A percentile compares a stretch with the other conserved stretches of the same genome.
These are phyloP conservation scores for Capsicum pubescens DNA, from an alignment of 257 asterid species.

Conservation along the genomic window DNA sequence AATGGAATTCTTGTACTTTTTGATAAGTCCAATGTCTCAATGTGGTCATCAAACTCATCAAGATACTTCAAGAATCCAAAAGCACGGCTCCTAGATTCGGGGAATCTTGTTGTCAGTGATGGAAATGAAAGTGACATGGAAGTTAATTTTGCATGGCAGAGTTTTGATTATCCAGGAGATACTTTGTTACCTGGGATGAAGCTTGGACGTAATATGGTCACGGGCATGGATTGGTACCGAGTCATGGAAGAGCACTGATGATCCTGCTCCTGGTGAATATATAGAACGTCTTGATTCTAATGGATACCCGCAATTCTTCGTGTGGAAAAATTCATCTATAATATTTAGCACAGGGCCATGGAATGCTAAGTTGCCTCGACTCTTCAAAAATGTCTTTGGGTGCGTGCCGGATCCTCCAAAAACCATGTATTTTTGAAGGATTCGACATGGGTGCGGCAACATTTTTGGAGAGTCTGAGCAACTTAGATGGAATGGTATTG, in stretches of 20 bases:
- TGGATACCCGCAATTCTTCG: constrained; percentile 8
- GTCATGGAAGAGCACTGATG: constrained; percentile 34
- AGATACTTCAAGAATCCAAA: not conserved
- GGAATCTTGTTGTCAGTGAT: constrained; percentile 32
- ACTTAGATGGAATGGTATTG: constrained; percentile 32
- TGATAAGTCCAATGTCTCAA: not conserved
- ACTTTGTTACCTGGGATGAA: constrained; percentile 35
- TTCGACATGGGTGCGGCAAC: too few relatives aligned
- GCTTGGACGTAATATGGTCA: constrained; percentile 23
- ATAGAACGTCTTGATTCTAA: constrained; percentile 10
- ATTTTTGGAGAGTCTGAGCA: too few relatives aligned
- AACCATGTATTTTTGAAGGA: too few relatives aligned
- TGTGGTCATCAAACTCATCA: constrained; percentile 33
- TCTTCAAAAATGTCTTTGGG: too few relatives aligned
- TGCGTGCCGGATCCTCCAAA: too few relatives aligned
- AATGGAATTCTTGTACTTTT: constrained; percentile 29
- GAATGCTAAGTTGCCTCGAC: too few relatives aligned
- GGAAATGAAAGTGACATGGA: not conserved
- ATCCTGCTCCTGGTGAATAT: constrained; percentile 35
- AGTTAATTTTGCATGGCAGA: constrained; percentile 26
- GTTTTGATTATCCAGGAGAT: constrained; percentile 32
- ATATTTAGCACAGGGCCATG: constrained; percentile 28
- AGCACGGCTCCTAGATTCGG: constrained; percentile 21
- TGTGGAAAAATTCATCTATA: not conserved
- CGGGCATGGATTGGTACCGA: not conserved